Conservation (phyloP, 257 asterid species). For the Ilex aquifolium region DNA sequence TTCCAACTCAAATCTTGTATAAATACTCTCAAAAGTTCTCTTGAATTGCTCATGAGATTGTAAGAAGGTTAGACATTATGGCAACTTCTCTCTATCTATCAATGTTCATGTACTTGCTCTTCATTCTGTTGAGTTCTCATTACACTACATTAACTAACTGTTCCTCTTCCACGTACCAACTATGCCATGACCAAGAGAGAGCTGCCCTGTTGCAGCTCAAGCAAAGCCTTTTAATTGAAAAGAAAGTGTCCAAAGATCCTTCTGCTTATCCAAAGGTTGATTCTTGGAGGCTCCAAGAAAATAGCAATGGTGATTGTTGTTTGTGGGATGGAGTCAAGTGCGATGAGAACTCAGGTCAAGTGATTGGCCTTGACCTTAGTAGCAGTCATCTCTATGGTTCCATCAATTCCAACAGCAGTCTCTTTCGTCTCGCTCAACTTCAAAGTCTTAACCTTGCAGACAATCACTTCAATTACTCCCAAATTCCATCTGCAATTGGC, state of each 20-base stretch:
- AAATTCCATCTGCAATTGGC: neutral
- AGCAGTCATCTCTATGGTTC: neutral
- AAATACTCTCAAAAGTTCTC: too few relatives aligned
- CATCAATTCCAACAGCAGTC: neutral
- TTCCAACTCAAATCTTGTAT: too few relatives aligned
- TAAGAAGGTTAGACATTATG: neutral
- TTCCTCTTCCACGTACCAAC: neutral
- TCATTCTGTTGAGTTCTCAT: neutral
- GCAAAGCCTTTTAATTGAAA: neutral
- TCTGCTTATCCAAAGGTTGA: neutral
- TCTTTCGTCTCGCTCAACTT: neutral
- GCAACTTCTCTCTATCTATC: neutral
- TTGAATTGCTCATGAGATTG: neutral
- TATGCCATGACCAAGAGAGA: neutral
- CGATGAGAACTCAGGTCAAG: neutral
- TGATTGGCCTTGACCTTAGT: neutral
- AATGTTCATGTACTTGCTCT: neutral
- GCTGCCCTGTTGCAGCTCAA: neutral
- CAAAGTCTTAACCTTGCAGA: neutral
- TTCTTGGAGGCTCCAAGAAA: neutral
- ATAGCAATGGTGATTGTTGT: neutral
- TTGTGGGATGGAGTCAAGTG: neutral
- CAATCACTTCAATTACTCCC: slow-evolving; percentile 1
- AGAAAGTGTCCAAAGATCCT: neutral
- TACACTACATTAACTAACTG: neutral